Evolutionary conservation across 1,139 yeast species (phyloP), one percentile per base, ranked within the genome.

Genomic region (Torulaspora globosa): DNA sequence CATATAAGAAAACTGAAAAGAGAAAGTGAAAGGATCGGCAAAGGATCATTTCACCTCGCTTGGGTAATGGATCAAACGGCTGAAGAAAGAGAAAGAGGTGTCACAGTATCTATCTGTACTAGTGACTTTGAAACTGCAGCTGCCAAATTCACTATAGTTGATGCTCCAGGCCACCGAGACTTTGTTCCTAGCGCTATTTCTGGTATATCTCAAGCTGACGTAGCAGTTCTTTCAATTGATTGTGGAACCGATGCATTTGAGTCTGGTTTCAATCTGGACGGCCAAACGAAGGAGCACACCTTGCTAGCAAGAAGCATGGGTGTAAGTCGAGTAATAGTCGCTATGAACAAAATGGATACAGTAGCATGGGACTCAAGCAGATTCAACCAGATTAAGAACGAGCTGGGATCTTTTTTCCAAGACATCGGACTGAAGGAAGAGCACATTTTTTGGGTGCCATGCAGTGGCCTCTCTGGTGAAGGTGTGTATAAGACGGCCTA

Each of bases 101-200:
- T 94, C 4, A 94, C 99, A 1, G 87, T 92, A 33, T 97, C 94
- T 57, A 84, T 90, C 28, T 85, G 95, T 56, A 85, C 92, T 24
- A 85, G 94, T 28, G 77, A 79, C 41, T 87, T 94, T 57, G 90
- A 84, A 57, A 87, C 97, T 0, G 57, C 65, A 0, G 66, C 63
- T 1, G 76, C 84, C 1, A 70, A 77, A 44, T 89, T 87, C 66
- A 88, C 96, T 0, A 87, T 95, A 24, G 84, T 94, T 41, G 99
- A 94, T 70, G 96, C 98, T 0, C 99, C 99, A 8, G 99, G 99
- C 3, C 99, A 94, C 70, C 78, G 84, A 64, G 96, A 92, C 75
- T 94, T 89, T 68, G 95, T 94, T 52, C 96, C 97, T n/a, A 95
- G 90, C 66, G 92, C 95, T 88, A 92, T 94, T 67, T 94, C 96